Evolutionary conservation across 2,329 filamentous ascomycete species (phyloP), one percentile per base, ranked within the genome.

Genomic region (Neofusicoccum cordaticola): DNA sequence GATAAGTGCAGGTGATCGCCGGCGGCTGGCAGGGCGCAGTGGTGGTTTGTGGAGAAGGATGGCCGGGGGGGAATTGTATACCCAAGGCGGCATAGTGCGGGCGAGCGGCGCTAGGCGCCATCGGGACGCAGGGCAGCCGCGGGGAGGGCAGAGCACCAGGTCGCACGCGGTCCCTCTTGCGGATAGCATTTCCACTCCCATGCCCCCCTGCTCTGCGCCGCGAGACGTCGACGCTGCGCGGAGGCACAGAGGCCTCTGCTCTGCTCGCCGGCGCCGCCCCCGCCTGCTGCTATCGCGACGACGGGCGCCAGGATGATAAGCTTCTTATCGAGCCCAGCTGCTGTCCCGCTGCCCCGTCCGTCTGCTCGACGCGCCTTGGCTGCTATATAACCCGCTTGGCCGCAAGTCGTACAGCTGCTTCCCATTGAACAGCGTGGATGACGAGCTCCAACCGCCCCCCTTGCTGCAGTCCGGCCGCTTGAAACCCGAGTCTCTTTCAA

Each of bases 121-220:
- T 63, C 39, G 37, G 47, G 61, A 17, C 12, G 61, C 61, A 42
- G 61, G 61, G 42, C 61, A 45, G 27, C 39, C 19, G 27, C 50
- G 61, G 47, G 39, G 47, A 37, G 12, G 42, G 47, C 51, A 15
- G 39, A 39, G 13, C 53, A 9, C 17, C 56, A 53, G 27, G 56
- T 48, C 56, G 42, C 56, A 47, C 56, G 56, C 56, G n/a, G 56
- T 51, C 51, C 62, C 62, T 58, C 42, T 64, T 64, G 51, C 44
- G 62, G 62, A 58, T 64, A 64, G 51, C 51, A 64, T 50, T 31
- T 64, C 62, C 62, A 58, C 42, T 56, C 51, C 51, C 62, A 58
- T 48, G 62, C 34, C 34, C 17, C 44, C 52, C 22, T 58, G 62
- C 35, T 37, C 27, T 1, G 27, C 27, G 27, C 27, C 4, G 27